Conservation (phyloP, 2,329 filamentous ascomycete genomes). For the Metarhizium anisopliae region DNA sequence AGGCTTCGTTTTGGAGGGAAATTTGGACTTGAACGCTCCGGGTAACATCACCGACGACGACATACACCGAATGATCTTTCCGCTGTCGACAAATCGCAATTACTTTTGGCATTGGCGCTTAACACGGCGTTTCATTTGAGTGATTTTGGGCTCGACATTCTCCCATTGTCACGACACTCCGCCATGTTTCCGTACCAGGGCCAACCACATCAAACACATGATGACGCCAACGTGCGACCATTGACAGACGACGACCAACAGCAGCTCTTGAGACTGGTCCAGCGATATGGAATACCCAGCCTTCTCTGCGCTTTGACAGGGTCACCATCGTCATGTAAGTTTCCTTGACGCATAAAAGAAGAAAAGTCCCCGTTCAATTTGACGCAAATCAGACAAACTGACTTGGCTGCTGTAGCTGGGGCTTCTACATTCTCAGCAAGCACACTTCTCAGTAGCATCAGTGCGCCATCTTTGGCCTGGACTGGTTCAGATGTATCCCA, state of each 20-base stretch:
- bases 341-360: not conserved
- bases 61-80: not conserved
- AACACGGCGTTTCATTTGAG: not conserved
- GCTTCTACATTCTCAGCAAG: constrained; percentile 30
- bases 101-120: not conserved
- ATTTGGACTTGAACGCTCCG: not conserved
- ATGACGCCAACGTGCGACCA: constrained; percentile 26
- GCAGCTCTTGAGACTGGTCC: constrained; percentile 25
- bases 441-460: constrained; percentile 30
- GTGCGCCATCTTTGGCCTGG: constrained; percentile 32
- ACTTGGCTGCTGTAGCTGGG: constrained; percentile 20
- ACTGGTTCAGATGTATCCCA: constrained; percentile 32
- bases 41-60: not conserved
- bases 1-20: not conserved
- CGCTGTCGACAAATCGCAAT: not conserved
- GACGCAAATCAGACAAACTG: not conserved
- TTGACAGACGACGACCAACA: constrained; percentile 30
- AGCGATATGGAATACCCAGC: constrained; percentile 29
- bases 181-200: constrained; percentile 25
- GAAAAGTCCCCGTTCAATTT: not conserved
- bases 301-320: constrained; percentile 27
- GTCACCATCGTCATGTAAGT: constrained; percentile 28
- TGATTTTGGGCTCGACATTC: not conserved
- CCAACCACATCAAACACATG: constrained; percentile 16
- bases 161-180: not conserved